Conservation (phyloP, 2,329 filamentous ascomycete genomes). For the Monilinia fructicola region DNA sequence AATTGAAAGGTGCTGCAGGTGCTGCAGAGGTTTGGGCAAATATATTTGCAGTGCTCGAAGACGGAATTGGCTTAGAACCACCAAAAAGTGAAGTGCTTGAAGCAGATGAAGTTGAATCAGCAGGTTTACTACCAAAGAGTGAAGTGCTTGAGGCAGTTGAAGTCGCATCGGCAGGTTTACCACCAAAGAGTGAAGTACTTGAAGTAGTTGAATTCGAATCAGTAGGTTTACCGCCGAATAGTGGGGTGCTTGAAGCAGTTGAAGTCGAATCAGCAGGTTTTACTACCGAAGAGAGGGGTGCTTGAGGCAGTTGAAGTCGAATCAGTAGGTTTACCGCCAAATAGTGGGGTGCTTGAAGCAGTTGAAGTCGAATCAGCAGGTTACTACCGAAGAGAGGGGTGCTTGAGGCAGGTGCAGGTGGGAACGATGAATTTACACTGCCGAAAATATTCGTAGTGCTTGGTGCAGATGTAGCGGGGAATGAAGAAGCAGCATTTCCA, state of each 20-base stretch:
- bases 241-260: not conserved
- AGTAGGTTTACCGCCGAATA: not conserved
- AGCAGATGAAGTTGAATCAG: not conserved
- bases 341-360: conserved; percentile 14
- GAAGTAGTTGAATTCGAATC: conserved; percentile 5
- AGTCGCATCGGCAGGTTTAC: conserved; percentile 6
- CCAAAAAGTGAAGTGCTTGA: not conserved
- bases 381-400: conserved; percentile 18
- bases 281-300: not conserved
- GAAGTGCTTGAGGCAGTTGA: conserved; percentile 3
- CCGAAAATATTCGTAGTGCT: conserved; percentile 25
- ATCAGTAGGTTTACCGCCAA: not conserved
- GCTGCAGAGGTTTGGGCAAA: not conserved
- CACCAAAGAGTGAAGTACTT: conserved; percentile 9
- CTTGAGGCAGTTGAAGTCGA: not conserved
- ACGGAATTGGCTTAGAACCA: not conserved
- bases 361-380: conserved; percentile 5
- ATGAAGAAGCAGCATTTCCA: conserved; percentile 16
- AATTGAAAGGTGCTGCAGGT: not conserved
- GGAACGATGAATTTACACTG: conserved; percentile 20
- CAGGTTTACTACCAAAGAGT: not conserved
- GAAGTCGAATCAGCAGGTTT: not conserved
- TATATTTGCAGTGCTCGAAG: conserved; percentile 1
- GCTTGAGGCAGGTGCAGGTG: conserved; percentile 14
- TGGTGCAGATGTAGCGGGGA: conserved; percentile 18